Evolutionary conservation across 2,329 filamentous ascomycete genomes (phyloP).

Genomic region (Colletotrichum destructivum): DNA sequence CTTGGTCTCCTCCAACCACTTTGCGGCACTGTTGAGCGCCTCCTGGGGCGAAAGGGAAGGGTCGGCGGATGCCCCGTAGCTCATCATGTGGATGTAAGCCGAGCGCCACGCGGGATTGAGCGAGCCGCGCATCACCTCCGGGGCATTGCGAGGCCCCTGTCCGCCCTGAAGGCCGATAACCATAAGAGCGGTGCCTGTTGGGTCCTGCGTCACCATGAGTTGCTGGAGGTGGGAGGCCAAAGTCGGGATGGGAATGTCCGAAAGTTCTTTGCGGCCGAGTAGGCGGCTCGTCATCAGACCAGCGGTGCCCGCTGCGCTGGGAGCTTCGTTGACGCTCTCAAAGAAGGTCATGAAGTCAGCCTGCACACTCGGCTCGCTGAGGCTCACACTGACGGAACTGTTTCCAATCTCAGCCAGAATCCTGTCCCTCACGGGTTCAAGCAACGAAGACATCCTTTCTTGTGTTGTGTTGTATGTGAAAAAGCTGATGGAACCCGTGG

Average conservation of each 20-base stretch:
- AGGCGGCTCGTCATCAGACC: slow-evolving; percentile 40
- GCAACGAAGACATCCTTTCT: slow-evolving; percentile 12
- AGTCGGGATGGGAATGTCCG: slow-evolving; percentile 14
- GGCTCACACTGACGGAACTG: slow-evolving; percentile 18
- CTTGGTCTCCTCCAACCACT: slow-evolving; percentile 47
- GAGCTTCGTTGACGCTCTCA: slow-evolving; percentile 21
- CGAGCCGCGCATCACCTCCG: slow-evolving; percentile 44
- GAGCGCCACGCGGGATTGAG: slow-evolving; percentile 63
- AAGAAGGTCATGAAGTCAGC: slow-evolving; percentile 30
- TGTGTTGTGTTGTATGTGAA: slow-evolving; percentile 26
- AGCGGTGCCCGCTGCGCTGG: background rate
- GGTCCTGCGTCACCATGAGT: background rate
- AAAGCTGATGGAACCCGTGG: slow-evolving; percentile 21
- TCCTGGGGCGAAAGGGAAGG: slow-evolving; percentile 43
- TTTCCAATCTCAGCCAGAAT: slow-evolving; percentile 26
- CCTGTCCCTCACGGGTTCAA: slow-evolving; percentile 20
- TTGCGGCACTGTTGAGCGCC: slow-evolving; percentile 45
- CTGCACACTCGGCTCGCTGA: slow-evolving; percentile 8
- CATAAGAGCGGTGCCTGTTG: slow-evolving; percentile 15
- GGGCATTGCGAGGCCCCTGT: slow-evolving; percentile 22
- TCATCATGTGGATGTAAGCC: slow-evolving; percentile 54
- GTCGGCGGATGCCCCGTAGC: slow-evolving; percentile 23
- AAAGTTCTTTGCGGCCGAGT: slow-evolving; percentile 41
- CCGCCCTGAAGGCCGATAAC: slow-evolving; percentile 42
- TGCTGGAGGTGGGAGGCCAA: slow-evolving; percentile 34